These are phyloP conservation scores for Hymenoscyphus occultus DNA, from an alignment of 2,329 filamentous ascomycete genomes.

Conservation along the genomic window DNA sequence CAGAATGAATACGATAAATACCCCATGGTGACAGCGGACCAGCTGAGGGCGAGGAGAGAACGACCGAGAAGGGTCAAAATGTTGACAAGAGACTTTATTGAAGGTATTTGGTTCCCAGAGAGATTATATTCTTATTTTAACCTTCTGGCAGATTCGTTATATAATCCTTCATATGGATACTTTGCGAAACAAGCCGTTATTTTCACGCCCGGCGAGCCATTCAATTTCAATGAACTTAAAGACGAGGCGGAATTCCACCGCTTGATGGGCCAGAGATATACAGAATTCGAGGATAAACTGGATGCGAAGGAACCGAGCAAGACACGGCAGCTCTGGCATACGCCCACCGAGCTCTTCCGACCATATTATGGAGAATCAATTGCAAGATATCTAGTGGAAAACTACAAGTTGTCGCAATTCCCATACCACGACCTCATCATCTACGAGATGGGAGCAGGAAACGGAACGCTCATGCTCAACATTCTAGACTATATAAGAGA, in stretches of 20 bases:
- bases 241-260: conserved; percentile 85
- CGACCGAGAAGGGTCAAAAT: conserved; percentile 90
- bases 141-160: conserved; percentile 69
- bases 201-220: conserved; percentile 88
- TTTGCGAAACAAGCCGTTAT: conserved; percentile 96
- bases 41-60: conserved; percentile 68
- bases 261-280: conserved; percentile 75
- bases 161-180: conserved; percentile 93
- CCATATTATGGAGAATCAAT: conserved; percentile 97
- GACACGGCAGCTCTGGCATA: conserved; percentile 94
- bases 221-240: conserved; percentile 76
- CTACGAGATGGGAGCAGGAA: conserved; percentile 97
- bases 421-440: conserved; percentile 96
- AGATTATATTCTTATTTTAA: conserved; percentile 20
- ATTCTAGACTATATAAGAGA: conserved; percentile 95
- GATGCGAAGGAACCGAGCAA: conserved; percentile 66
- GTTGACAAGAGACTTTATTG: conserved; percentile 95
- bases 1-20: conserved; percentile 76
- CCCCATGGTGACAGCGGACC: conserved; percentile 79
- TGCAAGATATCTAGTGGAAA: conserved; percentile 90
- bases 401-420: conserved; percentile 91
- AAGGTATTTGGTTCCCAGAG: conserved; percentile 54
- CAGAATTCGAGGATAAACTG: conserved; percentile 83
- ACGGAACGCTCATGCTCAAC: conserved; percentile 97
- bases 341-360: conserved; percentile 92